Base-by-base conservation (phyloP, 306 rosid genomes). In the Malus sylvestris region DNA sequence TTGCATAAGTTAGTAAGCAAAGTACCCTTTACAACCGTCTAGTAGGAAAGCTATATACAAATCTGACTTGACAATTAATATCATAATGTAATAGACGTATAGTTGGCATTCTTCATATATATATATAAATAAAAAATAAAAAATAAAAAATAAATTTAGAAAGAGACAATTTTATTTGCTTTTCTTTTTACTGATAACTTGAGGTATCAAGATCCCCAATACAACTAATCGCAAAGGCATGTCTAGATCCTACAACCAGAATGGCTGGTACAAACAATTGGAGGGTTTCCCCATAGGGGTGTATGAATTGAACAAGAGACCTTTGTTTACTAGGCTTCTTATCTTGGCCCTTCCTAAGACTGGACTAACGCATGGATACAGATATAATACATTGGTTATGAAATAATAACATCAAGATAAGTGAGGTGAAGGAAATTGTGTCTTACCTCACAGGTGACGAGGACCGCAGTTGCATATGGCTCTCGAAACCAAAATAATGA, bases 371-470 rank as follows among this genome's bases (percentile, higher is more conserved):
- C 35, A 38, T 32, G 42, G 13, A 18, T 27, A 61, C 30, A 27
- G 16, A 64, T 32, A 64, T 16, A 32, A 64, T 64, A n/a, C 20
- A 18, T 64, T 32, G 45, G 45, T 32, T 64, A 69, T 1, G 6
- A 62, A 69, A 74, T 32, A 27, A 59, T 68, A 25, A 65, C 67
- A 70, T 15, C 35, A 70, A 67, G 29, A 77, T 61, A 44, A 77
- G 45, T 40, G 45, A 12, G 38, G 77, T 73, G 52, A 70, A 73
- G 69, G 60, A 57, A 35, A 79, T 66, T 60, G 35, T 67, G 67
- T 4, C 8, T 81, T 88, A 92, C 99, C 96, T 96, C 99, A 84
- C 99, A 96, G 23, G 98, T 88, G 81, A 96, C 97, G 30, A 96
- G 96, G 38, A 96, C 91, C 19, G 93, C 76, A 75, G 96, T 92